Evolutionary conservation across 352 stramenopile species (phyloP), one percentile per base, ranked within the genome.

Genomic region (Globisporangium irregulare): DNA sequence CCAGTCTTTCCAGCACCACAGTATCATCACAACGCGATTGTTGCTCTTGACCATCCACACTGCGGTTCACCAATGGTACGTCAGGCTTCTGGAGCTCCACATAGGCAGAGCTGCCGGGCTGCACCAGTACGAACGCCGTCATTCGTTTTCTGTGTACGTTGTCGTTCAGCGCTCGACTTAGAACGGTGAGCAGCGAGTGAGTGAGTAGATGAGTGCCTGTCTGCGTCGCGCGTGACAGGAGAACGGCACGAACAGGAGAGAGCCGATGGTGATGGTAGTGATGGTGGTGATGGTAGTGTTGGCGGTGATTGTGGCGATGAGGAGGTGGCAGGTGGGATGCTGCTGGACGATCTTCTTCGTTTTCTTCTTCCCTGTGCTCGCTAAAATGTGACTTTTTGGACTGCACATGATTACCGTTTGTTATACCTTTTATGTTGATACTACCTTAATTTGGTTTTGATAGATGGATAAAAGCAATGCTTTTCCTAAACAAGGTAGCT

Each of bases 1-100:
- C 51, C 36, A 81, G 24, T 1, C 67, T 69, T 27, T 51, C 66
- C 0, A 75, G 61, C 34, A 24, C 61, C 9, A 38, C 9, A n/a
- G 36, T 32, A 20, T 53, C 62, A 14, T 24, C 22, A 18, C 4
- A 46, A 14, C 12, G 10, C 15, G 38, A 12, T 46, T 46, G 12
- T 8, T 46, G 38, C 9, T 46, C 10, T 32, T 32, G 29, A 7
- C 4, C 38, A 18, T 46, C 3, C 29, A 32, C 29, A 32, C 29
- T 32, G 29, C 4, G 29, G 4, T 20, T 4, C 38, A 14, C 38
- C 10, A 20, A 18, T 14, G 38, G 38, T 12, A 18, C 38, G 15
- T 12, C 12, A 18, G 15, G 38, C 38, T 46, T 15, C 38, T 15
- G 12, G 38, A 3, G 10, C 38, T 46, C 38, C 38, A 18, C 38